These are phyloP conservation scores for Mycena polygramma DNA, from an alignment of 768 basidiomycete species.

Conservation along the genomic window DNA sequence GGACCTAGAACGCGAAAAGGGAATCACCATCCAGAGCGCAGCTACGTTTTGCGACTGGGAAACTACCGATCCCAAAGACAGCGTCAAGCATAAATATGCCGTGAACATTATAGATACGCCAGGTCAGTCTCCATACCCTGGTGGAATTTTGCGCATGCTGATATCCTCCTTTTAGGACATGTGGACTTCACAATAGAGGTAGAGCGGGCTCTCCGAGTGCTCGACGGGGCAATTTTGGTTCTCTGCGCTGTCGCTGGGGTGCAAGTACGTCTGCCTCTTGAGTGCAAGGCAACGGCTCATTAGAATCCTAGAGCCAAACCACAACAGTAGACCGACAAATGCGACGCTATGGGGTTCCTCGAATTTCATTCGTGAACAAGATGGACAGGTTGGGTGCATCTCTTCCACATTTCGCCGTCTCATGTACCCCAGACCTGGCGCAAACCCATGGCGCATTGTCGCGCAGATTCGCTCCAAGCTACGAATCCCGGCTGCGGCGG, in stretches of 20 bases:
- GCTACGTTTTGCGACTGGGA: constrained; percentile 99
- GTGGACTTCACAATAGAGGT: constrained; percentile 99
- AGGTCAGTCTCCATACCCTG: constrained; percentile 53
- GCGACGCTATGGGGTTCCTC: constrained; percentile 95
- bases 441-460: constrained; percentile 97
- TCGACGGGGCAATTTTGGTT: constrained; percentile 97
- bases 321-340: constrained; percentile 99
- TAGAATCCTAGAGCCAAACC: constrained; percentile 83
- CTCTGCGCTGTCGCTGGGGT: constrained; percentile 98
- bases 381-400: constrained; percentile 84
- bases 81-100: constrained; percentile 84
- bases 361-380: constrained; percentile 98
- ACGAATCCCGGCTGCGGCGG: constrained; percentile 92
- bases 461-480: constrained; percentile 93
- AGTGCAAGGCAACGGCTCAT: neutral
- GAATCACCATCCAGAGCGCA: constrained; percentile 98
- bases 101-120: constrained; percentile 99
- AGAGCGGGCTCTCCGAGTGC: constrained; percentile 93
- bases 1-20: constrained; percentile 99
- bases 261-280: constrained; percentile 63
- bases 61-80: constrained; percentile 69
- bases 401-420: constrained; percentile 13
- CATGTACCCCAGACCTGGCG: constrained; percentile 77
- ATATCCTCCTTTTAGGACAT: constrained; percentile 74
- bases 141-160: no score